Evolutionary conservation across 176 grass and related monocot species (phyloP).

Genomic region (Coix lacrymajobi): DNA sequence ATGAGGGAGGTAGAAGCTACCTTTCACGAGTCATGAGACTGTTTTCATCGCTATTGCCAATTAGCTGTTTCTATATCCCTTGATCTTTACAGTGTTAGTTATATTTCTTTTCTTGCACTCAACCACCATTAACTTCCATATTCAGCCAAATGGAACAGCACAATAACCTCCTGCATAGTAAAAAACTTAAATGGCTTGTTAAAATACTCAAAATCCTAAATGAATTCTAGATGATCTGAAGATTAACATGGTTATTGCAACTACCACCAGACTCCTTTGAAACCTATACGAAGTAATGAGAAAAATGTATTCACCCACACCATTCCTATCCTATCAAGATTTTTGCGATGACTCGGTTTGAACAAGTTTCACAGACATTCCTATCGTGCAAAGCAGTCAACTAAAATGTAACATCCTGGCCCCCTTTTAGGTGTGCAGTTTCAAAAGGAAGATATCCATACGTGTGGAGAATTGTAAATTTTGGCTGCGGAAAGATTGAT

Average conservation of each 20-base stretch:
- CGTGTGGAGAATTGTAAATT: not conserved
- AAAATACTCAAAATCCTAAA: not conserved
- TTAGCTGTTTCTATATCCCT: conserved; percentile 11
- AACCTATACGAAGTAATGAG: conserved; percentile 11
- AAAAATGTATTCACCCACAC: conserved; percentile 1
- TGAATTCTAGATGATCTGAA: not conserved
- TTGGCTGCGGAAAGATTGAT: conserved; percentile 33
- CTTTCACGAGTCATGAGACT: conserved; percentile 39
- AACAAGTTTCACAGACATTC: conserved; percentile 24
- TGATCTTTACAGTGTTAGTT: conserved; percentile 47
- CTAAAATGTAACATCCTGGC: conserved; percentile 54
- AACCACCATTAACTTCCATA: conserved; percentile 58
- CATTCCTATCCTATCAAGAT: conserved; percentile 10
- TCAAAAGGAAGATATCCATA: conserved; percentile 41
- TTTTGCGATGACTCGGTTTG: conserved; percentile 28
- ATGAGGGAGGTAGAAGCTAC: conserved; percentile 43
- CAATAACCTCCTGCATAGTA: not conserved
- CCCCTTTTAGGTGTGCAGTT: conserved; percentile 60
- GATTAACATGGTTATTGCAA: conserved; percentile 8
- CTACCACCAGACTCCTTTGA: not conserved
- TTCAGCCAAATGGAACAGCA: conserved; percentile 16
- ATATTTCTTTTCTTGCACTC: conserved; percentile 65
- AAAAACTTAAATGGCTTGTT: conserved; percentile 13
- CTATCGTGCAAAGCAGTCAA: conserved; percentile 46
- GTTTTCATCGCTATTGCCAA: conserved; percentile 23